Conservation (phyloP, 305 asterid genomes). For the Solanum hybrid region DNA sequence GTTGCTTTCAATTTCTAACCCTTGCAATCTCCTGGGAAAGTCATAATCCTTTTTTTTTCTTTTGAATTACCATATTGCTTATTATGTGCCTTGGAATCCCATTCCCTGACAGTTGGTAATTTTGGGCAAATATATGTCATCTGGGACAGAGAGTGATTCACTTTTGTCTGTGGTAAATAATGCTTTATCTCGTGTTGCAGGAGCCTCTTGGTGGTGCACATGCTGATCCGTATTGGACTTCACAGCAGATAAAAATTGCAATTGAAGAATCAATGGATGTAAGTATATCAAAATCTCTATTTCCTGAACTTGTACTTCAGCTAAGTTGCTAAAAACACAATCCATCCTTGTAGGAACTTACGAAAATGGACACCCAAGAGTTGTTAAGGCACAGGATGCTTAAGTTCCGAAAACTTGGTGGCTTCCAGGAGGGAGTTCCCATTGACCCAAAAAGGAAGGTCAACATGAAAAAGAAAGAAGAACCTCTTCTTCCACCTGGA, state of each 20-base stretch:
- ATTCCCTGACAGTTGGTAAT: neutral
- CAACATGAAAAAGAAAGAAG: conserved; percentile 66
- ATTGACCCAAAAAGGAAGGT: conserved; percentile 51
- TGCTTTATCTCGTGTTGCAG: conserved; percentile 27
- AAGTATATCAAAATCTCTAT: conserved; percentile 27
- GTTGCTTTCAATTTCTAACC: neutral
- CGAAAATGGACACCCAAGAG: conserved; percentile 61
- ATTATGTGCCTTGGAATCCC: neutral
- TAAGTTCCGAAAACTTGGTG: conserved; percentile 72
- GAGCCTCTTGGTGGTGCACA: conserved; percentile 98
- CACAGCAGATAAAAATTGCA: conserved; percentile 77
- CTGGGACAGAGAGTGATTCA: neutral
- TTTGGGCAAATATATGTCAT: neutral
- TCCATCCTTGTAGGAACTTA: conserved; percentile 52
- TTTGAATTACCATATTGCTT: neutral
- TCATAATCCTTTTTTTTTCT: neutral
- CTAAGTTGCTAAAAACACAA: conserved; percentile 10
- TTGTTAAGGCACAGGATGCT: conserved; percentile 58
- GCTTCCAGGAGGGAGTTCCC: conserved; percentile 65
- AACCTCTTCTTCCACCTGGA: conserved; percentile 28
- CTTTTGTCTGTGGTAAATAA: neutral
- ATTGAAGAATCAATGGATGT: conserved; percentile 86
- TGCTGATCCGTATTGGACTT: conserved; percentile 79
- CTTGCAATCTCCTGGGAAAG: neutral
- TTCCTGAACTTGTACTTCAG: neutral